A percentile compares a stretch with the other conserved stretches of the same genome.
phyloP scores from a whole-genome alignment of 1,139 yeast genomes.

The Zygosaccharomyces sapae region DNA sequence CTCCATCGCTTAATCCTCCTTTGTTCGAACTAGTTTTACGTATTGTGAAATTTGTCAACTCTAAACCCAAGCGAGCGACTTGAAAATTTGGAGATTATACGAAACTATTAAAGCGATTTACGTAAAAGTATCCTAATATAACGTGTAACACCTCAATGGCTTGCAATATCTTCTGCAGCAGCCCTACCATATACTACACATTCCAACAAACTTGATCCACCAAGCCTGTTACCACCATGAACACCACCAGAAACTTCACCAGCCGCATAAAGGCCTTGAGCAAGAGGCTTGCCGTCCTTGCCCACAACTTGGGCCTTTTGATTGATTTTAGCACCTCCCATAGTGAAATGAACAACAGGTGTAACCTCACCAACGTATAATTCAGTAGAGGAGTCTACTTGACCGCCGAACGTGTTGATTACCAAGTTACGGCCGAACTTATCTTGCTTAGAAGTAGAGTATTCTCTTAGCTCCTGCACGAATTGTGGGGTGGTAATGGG shows the following conservation, averaged over 20 bases:
- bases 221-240: conserved; percentile 72
- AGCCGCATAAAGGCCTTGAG: conserved; percentile 65
- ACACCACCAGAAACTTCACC: conserved; percentile 84
- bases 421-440: conserved; percentile 33
- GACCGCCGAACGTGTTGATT: conserved; percentile 33
- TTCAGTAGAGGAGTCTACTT: conserved; percentile 24
- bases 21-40: background rate
- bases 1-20: background rate
- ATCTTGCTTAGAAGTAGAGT: conserved; percentile 40
- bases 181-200: conserved; percentile 76
- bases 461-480: conserved; percentile 44
- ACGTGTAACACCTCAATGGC: background rate
- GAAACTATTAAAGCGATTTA: background rate
- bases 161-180: conserved; percentile 35
- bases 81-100: background rate
- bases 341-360: conserved; percentile 77
- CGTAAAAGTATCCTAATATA: background rate
- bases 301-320: conserved; percentile 53
- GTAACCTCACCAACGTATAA: conserved; percentile 47
- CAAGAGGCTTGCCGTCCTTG: conserved; percentile 40
- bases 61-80: background rate
- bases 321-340: conserved; percentile 79
- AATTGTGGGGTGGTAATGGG: conserved; percentile 41
- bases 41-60: background rate
- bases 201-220: conserved; percentile 72